These are phyloP conservation scores for Roridomyces roridus DNA, from an alignment of 768 basidiomycete species.

Conservation along the genomic window DNA sequence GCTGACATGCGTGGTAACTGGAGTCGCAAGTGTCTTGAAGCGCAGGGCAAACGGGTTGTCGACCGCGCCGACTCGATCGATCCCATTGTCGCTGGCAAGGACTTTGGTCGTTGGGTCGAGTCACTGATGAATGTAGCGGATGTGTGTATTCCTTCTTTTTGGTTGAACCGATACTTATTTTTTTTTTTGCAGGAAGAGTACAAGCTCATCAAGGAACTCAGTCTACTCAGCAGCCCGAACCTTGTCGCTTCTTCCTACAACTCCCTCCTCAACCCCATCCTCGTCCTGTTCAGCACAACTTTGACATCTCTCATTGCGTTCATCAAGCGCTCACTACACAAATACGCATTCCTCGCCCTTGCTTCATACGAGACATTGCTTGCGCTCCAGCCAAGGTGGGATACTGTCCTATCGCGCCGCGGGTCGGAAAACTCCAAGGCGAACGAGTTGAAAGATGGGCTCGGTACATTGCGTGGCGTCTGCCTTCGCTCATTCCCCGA, in stretches of 20 bases:
- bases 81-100: slow-evolving; percentile 67
- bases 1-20: slow-evolving; percentile 88
- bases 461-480: slow-evolving; percentile 66
- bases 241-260: slow-evolving; percentile 64
- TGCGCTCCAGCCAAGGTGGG: slow-evolving; percentile 67
- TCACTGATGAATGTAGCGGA: slow-evolving; percentile 70
- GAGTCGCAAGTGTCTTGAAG: slow-evolving; percentile 77
- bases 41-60: slow-evolving; percentile 69
- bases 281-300: slow-evolving; percentile 69
- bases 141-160: slow-evolving; percentile 41
- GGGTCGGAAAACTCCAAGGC: slow-evolving; percentile 48
- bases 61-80: slow-evolving; percentile 76
- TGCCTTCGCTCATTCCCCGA: slow-evolving; percentile 87
- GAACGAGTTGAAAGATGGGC: slow-evolving; percentile 77
- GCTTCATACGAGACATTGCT: slow-evolving; percentile 69
- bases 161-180: neutral
- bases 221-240: slow-evolving; percentile 58
- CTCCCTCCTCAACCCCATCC: slow-evolving; percentile 67
- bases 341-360: slow-evolving; percentile 81
- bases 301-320: slow-evolving; percentile 66
- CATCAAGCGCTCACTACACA: slow-evolving; percentile 79
- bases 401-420: slow-evolving; percentile 62
- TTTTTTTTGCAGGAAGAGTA: slow-evolving; percentile 63
- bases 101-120: slow-evolving; percentile 76
- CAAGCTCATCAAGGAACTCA: slow-evolving; percentile 61